Conservation (phyloP, 176 grass and related monocot genomes). For the Saccharum spontaneum region DNA sequence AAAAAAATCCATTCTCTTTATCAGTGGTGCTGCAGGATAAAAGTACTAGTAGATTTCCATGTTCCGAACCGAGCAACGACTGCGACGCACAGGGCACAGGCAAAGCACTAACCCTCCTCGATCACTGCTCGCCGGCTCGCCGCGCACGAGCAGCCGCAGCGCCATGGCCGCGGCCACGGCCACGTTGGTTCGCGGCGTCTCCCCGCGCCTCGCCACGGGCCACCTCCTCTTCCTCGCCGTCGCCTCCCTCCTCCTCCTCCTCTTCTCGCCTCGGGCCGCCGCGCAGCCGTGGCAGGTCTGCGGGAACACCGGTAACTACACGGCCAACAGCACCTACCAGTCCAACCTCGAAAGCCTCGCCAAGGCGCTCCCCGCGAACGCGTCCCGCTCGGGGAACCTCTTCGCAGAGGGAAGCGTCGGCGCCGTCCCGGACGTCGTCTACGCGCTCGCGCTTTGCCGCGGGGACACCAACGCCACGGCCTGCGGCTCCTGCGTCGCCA, state of each 20-base stretch:
- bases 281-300: not conserved
- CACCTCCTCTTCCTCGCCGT: not conserved
- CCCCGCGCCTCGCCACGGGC: not conserved
- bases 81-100: too few relatives aligned
- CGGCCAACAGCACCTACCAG: slow-evolving; percentile 26
- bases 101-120: too few relatives aligned
- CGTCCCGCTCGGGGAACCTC: not conserved
- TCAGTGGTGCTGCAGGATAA: too few relatives aligned
- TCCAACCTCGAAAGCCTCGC: slow-evolving; percentile 44
- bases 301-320: slow-evolving; percentile 14
- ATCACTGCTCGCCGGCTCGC: too few relatives aligned
- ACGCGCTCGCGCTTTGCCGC: slow-evolving; percentile 54
- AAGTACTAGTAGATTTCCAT: too few relatives aligned
- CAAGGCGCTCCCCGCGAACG: slow-evolving; percentile 28
- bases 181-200: not conserved
- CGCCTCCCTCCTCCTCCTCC: not conserved
- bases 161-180: not conserved
- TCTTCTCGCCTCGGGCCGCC: not conserved
- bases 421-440: slow-evolving; percentile 31
- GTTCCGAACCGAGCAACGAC: too few relatives aligned
- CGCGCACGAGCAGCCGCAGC: not conserved
- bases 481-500: slow-evolving; percentile 34
- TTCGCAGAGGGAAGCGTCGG: slow-evolving; percentile 31
- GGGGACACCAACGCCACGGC: slow-evolving; percentile 38
- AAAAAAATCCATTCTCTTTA: too few relatives aligned